Conservation (phyloP, 1,284 basidiomycete genomes). For the Vanrija humicola region DNA sequence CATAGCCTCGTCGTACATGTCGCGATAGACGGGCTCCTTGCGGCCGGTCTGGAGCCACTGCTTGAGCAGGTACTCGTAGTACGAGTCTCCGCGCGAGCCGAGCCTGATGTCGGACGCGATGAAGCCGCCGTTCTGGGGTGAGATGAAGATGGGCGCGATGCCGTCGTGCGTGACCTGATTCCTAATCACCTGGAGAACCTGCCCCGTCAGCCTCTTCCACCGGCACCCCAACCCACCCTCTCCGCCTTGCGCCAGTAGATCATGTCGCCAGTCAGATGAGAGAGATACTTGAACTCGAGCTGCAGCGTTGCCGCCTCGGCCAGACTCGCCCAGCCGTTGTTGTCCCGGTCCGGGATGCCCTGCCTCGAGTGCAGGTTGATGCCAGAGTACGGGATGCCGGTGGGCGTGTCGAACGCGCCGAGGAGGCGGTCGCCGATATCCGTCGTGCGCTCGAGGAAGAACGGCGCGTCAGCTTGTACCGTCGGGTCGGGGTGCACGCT, state of each 20-base stretch:
- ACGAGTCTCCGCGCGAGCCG: slow-evolving; percentile 89
- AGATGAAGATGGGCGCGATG: slow-evolving; percentile 79
- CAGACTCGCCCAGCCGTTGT: slow-evolving; percentile 66
- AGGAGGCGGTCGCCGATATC: slow-evolving; percentile 81
- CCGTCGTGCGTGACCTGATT: slow-evolving; percentile 63
- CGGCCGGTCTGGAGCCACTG: slow-evolving; percentile 59
- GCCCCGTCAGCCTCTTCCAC: not conserved
- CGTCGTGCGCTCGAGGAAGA: slow-evolving; percentile 70
- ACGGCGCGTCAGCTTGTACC: slow-evolving; percentile 53
- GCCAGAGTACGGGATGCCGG: slow-evolving; percentile 74
- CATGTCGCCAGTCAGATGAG: slow-evolving; percentile 68
- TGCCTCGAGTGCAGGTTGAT: slow-evolving; percentile 67
- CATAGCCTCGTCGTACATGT: slow-evolving; percentile 87
- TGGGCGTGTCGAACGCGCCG: slow-evolving; percentile 75
- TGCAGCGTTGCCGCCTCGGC: slow-evolving; percentile 82
- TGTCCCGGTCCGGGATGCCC: slow-evolving; percentile 65
- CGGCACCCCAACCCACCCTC: slow-evolving; percentile 51
- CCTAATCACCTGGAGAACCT: slow-evolving; percentile 55
- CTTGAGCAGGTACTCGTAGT: slow-evolving; percentile 90
- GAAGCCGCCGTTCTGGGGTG: slow-evolving; percentile 65
- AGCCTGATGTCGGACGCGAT: slow-evolving; percentile 74
- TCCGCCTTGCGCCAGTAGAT: slow-evolving; percentile 80
- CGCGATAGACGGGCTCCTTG: slow-evolving; percentile 72
- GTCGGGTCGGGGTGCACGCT: slow-evolving; percentile 47
- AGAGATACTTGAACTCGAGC: slow-evolving; percentile 87